Conservation (phyloP, 306 rosid species). For the Medicago lupulina region DNA sequence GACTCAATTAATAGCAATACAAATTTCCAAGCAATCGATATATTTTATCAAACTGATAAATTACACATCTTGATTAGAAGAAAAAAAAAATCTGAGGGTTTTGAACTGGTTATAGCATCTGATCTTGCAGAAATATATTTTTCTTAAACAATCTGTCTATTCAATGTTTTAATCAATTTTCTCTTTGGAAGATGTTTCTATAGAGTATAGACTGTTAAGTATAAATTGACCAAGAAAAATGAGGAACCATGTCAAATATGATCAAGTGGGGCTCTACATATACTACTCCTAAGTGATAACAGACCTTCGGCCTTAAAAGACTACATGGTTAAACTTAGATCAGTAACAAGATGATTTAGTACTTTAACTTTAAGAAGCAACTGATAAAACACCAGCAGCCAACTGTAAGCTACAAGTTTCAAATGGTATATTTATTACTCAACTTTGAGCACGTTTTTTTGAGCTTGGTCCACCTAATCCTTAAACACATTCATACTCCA, state of each 20-base stretch:
- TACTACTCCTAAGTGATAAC: conserved; percentile 17
- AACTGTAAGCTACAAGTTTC: neutral
- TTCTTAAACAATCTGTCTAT: conserved; percentile 7
- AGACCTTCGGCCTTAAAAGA: neutral
- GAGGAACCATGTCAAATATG: conserved; percentile 8
- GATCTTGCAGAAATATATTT: conserved; percentile 3
- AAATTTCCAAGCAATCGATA: conserved; percentile 27
- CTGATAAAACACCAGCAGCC: conserved; percentile 6
- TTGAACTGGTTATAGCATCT: conserved; percentile 2
- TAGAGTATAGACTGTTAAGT: conserved; percentile 1
- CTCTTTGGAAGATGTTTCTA: neutral
- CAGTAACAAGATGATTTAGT: conserved; percentile 19
- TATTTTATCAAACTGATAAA: neutral
- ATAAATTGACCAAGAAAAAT: conserved; percentile 12
- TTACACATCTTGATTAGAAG: neutral
- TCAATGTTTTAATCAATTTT: conserved; percentile 10
- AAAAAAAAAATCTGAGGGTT: neutral
- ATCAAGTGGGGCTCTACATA: neutral
- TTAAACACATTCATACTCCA: neutral
- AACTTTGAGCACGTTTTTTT: conserved; percentile 1
- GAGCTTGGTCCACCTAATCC: neutral
- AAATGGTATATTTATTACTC: conserved; percentile 12
- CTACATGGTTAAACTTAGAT: conserved; percentile 21
- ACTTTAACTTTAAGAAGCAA: conserved; percentile 24
- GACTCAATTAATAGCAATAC: conserved; percentile 2